Base-by-base conservation (phyloP, 805 yeast genomes). In the Pichia cephalocereana region DNA sequence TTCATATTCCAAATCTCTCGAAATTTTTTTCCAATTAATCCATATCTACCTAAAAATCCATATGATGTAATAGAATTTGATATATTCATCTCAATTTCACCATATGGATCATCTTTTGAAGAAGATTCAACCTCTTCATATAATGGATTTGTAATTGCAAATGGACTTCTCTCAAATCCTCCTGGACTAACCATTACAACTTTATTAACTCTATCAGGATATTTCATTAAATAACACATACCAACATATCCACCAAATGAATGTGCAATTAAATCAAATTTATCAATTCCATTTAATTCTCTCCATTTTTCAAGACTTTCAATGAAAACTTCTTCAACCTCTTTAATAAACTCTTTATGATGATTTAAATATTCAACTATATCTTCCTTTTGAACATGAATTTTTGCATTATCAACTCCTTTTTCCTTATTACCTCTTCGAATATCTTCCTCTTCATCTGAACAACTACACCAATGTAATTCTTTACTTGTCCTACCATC, bases 221-320 rank as follows among this genome's bases (percentile, higher is more conserved):
- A 72, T 51, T 69, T 76, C 40, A 79, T 58, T 2, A 85, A 71
- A 60, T 83, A 86, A 8, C 81, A 75, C 44, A 77, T 76, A 0
- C 86, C 76, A 11, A 48, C 11, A 56, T 83, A 82, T 0, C 88
- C 93, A 32, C 95, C 95, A 53, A 78, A 79, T 0, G 95, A 85
- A 62, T 86, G 95, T 0, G 88, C 91, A 19, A 86, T 66, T 14
- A 86, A 59, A 56, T 77, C 83, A 38, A 86, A 73, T 52, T 76
- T 71, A 2, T 70, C 72, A 11, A 86, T 61, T 0, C 70, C 69
- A 19, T 74, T 66, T 9, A 57, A 64, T 8, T 48, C 50, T 55
- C 93, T 68, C 93, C 95, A 86, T 8, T 64, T 60, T 45, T 86
- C 91, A 8, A 86, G 61, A 2, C 82, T 75, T 10, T 73, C 75